These are phyloP conservation scores for Pinus tabuliformis DNA, from an alignment of 75 land plant species.

Conservation along the genomic window DNA sequence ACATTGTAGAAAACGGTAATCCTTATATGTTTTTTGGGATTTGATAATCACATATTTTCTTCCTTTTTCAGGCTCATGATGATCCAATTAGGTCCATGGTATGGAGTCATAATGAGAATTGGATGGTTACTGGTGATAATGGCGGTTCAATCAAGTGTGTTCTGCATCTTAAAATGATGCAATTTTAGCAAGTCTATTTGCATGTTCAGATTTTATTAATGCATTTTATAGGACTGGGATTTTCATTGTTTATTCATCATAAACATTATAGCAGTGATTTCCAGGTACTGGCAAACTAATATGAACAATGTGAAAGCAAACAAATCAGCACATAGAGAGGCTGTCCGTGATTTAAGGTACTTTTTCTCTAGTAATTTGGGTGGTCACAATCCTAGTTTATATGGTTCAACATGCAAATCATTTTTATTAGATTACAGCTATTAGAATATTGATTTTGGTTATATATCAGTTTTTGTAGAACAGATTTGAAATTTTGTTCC, in stretches of 20 bases:
- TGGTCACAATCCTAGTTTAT: not conserved
- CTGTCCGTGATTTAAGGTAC: slow-evolving; percentile 95
- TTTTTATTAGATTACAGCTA: not conserved
- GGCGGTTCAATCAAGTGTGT: slow-evolving; percentile 96
- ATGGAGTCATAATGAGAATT: slow-evolving; percentile 99
- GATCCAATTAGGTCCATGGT: slow-evolving; percentile 96
- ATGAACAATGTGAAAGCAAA: slow-evolving; percentile 99
- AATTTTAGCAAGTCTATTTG: not conserved
- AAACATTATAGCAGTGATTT: not conserved
- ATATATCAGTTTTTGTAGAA: slow-evolving; percentile 77
- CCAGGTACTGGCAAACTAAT: slow-evolving; percentile 98
- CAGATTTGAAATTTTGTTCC: slow-evolving; percentile 97
- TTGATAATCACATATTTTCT: not conserved
- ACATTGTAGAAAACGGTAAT: not conserved
- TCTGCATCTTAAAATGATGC: not conserved
- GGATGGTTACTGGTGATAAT: slow-evolving; percentile 99
- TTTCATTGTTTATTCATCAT: not conserved
- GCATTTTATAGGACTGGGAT: not conserved
- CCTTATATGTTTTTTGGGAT: not conserved
- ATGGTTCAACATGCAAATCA: not conserved
- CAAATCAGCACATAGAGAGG: slow-evolving; percentile 93
- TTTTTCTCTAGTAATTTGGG: not conserved
- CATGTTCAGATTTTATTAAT: not conserved
- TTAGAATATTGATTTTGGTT: not conserved
- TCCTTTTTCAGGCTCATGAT: slow-evolving; percentile 85